A percentile compares a stretch with the other conserved stretches of the same genome.
phyloP scores from a whole-genome alignment of 495 filamentous ascomycete species.

The Podospora sp. region DNA sequence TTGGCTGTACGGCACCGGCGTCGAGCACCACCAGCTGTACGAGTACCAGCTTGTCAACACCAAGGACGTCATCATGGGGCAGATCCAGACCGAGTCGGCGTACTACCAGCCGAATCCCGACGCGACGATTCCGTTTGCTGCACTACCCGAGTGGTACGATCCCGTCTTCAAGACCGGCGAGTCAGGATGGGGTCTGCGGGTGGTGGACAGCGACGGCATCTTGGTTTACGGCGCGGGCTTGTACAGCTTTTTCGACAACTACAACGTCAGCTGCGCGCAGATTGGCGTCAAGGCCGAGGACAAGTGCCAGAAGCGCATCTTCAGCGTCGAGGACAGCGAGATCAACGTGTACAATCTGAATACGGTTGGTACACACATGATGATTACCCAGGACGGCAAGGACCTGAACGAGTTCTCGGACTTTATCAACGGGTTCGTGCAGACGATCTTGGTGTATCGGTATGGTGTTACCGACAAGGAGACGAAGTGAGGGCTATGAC shows the following conservation, averaged over 20 bases:
- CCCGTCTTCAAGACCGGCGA: constrained; percentile 62
- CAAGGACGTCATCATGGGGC: constrained; percentile 65
- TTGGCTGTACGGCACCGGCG: constrained; percentile 57
- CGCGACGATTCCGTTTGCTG: constrained; percentile 64
- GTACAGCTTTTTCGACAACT: constrained; percentile 63
- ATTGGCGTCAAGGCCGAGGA: constrained; percentile 45
- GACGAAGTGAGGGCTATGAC: not conserved
- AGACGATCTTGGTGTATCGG: not conserved
- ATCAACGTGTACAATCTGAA: constrained; percentile 55
- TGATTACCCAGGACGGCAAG: constrained; percentile 50
- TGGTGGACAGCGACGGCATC: constrained; percentile 57
- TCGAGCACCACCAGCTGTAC: constrained; percentile 76
- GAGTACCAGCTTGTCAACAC: constrained; percentile 76
- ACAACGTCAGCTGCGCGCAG: constrained; percentile 38
- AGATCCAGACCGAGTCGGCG: constrained; percentile 81
- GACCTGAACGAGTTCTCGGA: constrained; percentile 53
- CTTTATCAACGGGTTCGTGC: constrained; percentile 49
- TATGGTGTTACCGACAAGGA: not conserved
- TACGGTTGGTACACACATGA: constrained; percentile 49
- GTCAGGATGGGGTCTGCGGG: constrained; percentile 57
- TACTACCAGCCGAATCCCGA: constrained; percentile 71
- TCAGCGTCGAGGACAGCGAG: constrained; percentile 53
- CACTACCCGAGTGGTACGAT: constrained; percentile 64
- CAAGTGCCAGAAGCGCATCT: constrained; percentile 64
- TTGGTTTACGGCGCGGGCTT: constrained; percentile 68